A percentile compares a stretch with the other conserved stretches of the same genome.
Evolutionary conservation across 2,329 filamentous ascomycete species (phyloP).

Genomic region (Hypoxylon sp.): DNA sequence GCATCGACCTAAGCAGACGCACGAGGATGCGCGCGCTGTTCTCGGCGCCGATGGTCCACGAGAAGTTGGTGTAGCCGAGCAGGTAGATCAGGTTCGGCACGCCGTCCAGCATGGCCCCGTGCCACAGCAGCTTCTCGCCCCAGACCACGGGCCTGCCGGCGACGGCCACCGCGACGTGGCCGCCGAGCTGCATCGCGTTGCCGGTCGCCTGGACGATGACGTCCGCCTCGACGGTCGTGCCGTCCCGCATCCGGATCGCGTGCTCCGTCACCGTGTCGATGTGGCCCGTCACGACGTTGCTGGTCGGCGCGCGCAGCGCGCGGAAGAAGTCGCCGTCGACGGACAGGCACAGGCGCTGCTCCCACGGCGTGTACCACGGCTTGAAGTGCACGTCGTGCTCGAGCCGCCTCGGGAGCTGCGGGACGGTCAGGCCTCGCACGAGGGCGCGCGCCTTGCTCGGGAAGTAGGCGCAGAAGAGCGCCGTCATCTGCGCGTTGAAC

Average conservation of each 20-base stretch:
- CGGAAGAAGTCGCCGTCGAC: constrained; percentile 57
- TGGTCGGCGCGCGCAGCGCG: constrained; percentile 48
- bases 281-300: constrained; percentile 53
- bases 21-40: constrained; percentile 58
- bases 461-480: constrained; percentile 56
- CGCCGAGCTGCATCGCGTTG: constrained; percentile 63
- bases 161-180: constrained; percentile 59
- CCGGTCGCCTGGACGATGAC: constrained; percentile 73
- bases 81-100: constrained; percentile 68
- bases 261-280: constrained; percentile 56
- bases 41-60: constrained; percentile 71
- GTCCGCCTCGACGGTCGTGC: constrained; percentile 61
- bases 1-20: too few relatives aligned
- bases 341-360: constrained; percentile 72
- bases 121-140: constrained; percentile 63
- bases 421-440: constrained; percentile 52
- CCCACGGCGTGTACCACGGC: constrained; percentile 66
- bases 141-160: constrained; percentile 58
- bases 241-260: constrained; percentile 55
- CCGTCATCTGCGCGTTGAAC: constrained; percentile 53
- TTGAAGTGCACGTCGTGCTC: constrained; percentile 63
- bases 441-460: constrained; percentile 56
- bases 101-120: constrained; percentile 67
- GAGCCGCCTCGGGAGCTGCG: constrained; percentile 58
- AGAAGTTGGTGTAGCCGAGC: constrained; percentile 67